Base-by-base conservation (phyloP, 192 early-diverging fungal genomes). In the Chytriomyces sp. region DNA sequence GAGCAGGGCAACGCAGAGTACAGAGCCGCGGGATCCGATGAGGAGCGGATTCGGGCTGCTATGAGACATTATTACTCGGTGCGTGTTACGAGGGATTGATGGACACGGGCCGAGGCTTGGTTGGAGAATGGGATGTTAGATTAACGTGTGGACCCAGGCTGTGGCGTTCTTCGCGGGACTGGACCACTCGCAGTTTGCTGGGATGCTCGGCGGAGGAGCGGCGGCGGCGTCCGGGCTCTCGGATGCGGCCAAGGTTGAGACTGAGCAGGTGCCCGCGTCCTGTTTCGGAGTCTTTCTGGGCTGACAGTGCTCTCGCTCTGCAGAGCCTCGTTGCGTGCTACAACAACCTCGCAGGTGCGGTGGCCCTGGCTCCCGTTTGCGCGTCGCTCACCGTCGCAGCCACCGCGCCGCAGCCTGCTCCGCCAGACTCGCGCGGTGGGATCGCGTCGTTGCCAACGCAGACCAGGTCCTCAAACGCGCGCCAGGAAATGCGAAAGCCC, bases 311-410 rank as follows among this genome's bases (percentile, higher is more conserved):
- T 22, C 12, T 52, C 30, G 8, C 30, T 10, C 39, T n/a, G n/a
- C 61, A 82, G 81, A 80, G 59, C 31, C 28, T 82, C 36, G 69
- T 76, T 25, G 69, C 78, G 12, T 82, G 81, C 64, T 71, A 80
- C 64, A 77, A 65, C 65, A 82, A 82, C 73, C 77, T 82, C 75
- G 75, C 81, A 52, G 78, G 75, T 77, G 40, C n/a, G 62, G 19
- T 71, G 32, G 12, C 30, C 39, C 25, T 66, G 34, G n/a, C 28
- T 32, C n/a, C 32, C 55, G 5, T 72, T 70, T 65, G 63, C 1
- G 0, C 32, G 25, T 7, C 22, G n/a, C 55, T 2, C 30, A 31
- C 12, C 19, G 1, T 25, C 19, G 12, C 30, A n/a, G 4, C 12
- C 19, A 58, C 30, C 30, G 10, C 3, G 31, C 5, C 10, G n/a